A percentile compares a stretch with the other conserved stretches of the same genome.
These are phyloP conservation scores for Aegle marmelos DNA, from an alignment of 345 rosid genomes.

Conservation along the genomic window DNA sequence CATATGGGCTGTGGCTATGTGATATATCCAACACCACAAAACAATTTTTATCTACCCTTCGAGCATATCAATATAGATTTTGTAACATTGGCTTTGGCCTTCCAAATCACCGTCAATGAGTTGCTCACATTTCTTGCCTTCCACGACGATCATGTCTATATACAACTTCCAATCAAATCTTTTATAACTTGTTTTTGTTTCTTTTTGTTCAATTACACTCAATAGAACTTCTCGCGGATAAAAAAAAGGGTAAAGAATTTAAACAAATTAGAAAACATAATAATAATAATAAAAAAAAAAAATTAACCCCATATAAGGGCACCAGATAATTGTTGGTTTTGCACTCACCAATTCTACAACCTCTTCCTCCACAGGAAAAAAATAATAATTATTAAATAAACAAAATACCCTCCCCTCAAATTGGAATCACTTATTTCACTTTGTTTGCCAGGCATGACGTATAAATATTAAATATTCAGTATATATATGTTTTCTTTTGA, in stretches of 20 bases:
- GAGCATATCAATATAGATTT: background rate
- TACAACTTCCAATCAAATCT: background rate
- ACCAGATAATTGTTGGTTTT: background rate
- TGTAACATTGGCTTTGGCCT: background rate
- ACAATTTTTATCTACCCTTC: background rate
- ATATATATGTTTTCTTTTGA: background rate
- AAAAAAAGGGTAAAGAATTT: no score
- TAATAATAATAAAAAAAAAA: no score
- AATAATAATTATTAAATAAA: background rate
- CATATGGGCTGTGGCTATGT: no score
- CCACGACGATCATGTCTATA: background rate
- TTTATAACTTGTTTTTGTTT: background rate
- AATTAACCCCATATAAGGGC: background rate
- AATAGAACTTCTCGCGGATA: background rate
- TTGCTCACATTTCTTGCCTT: background rate
- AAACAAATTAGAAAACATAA: background rate
- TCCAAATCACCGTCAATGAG: background rate
- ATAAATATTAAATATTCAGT: background rate
- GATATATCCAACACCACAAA: no score
- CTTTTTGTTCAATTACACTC: background rate
- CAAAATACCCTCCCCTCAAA: background rate
- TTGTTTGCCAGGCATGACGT: background rate
- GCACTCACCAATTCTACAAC: background rate
- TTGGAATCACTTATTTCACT: slow-evolving; percentile 3
- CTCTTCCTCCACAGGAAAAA: background rate